Percentiles rank a stretch among this genome's conserved stretches.
phyloP scores from a whole-genome alignment of 345 rosid species.

The Schrenkiella parvula region DNA sequence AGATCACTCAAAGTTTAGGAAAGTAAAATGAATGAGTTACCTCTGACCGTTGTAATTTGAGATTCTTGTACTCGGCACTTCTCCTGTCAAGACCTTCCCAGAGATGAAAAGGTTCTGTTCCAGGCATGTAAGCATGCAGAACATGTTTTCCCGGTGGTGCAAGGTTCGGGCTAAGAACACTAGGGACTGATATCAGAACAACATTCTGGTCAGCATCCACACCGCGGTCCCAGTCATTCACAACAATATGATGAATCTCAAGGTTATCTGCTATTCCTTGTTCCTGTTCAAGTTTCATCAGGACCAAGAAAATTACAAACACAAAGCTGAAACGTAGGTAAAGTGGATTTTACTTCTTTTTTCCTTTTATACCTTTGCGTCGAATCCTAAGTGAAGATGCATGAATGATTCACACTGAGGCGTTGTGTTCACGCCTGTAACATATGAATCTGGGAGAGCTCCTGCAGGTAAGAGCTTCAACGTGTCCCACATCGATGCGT shows the following conservation, averaged over 20 bases:
- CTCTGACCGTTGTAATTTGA: conserved; percentile 86
- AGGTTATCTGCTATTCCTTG: conserved; percentile 68
- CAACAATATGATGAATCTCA: conserved; percentile 93
- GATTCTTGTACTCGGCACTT: conserved; percentile 66
- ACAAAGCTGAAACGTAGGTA: not conserved
- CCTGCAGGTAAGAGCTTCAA: conserved; percentile 63
- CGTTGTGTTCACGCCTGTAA: conserved; percentile 45
- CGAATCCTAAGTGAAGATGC: conserved; percentile 98
- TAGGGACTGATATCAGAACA: conserved; percentile 79
- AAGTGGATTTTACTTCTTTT: not conserved
- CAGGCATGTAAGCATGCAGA: conserved; percentile 80
- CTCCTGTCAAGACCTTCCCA: conserved; percentile 85
- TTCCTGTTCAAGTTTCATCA: too few species aligned
- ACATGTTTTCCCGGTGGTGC: conserved; percentile 89
- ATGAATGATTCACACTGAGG: conserved; percentile 93
- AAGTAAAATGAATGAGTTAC: conserved; percentile 31
- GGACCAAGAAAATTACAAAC: not conserved
- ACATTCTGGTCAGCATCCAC: conserved; percentile 95
- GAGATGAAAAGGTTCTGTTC: conserved; percentile 74
- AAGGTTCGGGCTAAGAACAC: conserved; percentile 68
- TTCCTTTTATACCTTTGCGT: conserved; percentile 51
- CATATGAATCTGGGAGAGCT: conserved; percentile 54
- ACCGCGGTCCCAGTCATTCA: conserved; percentile 83
- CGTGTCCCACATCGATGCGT: conserved; percentile 96
- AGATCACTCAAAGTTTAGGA: not conserved